Conservation (phyloP, 495 filamentous ascomycete genomes). For the Tuber calosporum region DNA sequence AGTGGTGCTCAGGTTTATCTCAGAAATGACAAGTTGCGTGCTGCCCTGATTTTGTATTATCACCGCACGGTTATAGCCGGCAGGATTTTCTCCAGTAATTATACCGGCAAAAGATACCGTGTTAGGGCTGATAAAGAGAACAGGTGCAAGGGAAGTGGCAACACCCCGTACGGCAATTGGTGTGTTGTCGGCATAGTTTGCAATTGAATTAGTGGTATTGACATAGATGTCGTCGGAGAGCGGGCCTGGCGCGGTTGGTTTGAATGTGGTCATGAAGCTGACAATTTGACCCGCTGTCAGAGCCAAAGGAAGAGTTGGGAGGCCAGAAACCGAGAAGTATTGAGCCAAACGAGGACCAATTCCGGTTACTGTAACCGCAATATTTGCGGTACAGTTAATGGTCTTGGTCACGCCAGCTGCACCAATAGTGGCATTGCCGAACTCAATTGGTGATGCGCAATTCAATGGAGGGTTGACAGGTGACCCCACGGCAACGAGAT, state of each 20-base stretch:
- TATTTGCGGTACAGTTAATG: slow-evolving; percentile 42
- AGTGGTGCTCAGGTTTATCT: slow-evolving; percentile 42
- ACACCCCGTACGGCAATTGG: slow-evolving; percentile 43
- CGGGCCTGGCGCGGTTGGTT: slow-evolving; percentile 39
- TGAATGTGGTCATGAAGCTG: slow-evolving; percentile 44
- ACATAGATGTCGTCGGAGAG: slow-evolving; percentile 45
- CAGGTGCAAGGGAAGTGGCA: slow-evolving; percentile 39
- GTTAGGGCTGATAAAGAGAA: slow-evolving; percentile 43
- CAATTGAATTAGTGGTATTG: slow-evolving; percentile 43
- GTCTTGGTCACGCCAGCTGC: slow-evolving; percentile 24
- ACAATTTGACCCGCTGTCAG: slow-evolving; percentile 43
- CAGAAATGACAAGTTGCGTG: slow-evolving; percentile 41
- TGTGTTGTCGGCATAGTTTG: slow-evolving; percentile 43
- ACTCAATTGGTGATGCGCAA: slow-evolving; percentile 40
- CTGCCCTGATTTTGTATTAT: slow-evolving; percentile 44
- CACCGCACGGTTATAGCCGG: slow-evolving; percentile 38
- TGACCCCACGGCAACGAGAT: slow-evolving; percentile 42
- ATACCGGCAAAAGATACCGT: slow-evolving; percentile 45
- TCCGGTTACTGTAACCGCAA: slow-evolving; percentile 39
- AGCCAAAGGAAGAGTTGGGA: slow-evolving; percentile 43
- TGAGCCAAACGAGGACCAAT: slow-evolving; percentile 40
- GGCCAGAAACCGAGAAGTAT: slow-evolving; percentile 42
- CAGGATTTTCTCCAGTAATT: slow-evolving; percentile 40
- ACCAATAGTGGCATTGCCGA: slow-evolving; percentile 38
- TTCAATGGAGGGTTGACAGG: slow-evolving; percentile 42